Evolutionary conservation across 1,139 yeast genomes (phyloP), one percentile per base, ranked within the genome.

Genomic region (Scheffersomyces stambukii): DNA sequence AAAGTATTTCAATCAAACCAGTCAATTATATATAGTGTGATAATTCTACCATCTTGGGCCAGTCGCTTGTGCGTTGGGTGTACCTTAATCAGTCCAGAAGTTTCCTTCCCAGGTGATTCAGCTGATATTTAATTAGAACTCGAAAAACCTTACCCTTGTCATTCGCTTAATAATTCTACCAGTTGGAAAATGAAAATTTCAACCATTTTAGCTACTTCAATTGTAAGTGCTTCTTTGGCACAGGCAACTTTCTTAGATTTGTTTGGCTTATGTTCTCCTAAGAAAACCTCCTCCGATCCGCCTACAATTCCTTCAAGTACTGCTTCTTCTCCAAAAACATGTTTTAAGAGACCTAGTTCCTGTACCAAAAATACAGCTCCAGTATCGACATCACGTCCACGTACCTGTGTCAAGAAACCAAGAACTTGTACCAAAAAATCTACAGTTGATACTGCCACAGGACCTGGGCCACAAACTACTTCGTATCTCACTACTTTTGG

Each of bases 241-340:
- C 22, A 11, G 6, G 7, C 8, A 6, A 5, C 8, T 20, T 20
- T 20, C 22, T 7, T 8, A 8, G 11, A 20, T 5, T 20, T 8
- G 22, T 8, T 8, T 20, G 6, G 5, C 11, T 20, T 13, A 20
- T 20, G 22, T 5, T 6, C 7, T 20, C 6, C 5, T 20, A 20
- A 11, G 7, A 20, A 20, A 7, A 20, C 5, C 8, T 11, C 7
- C 22, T 7, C 12, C 12, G 22, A 20, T 20, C 12, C 12, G 7
- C 12, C 12, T 8, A 16, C 27, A 4, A 16, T 24, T 11, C 17
- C 10, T n/a, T 16, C 20, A 5, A 24, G 21, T 5, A 15, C 11
- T 6, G 13, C 27, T 15, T 16, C 11, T 6, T 24, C 15, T 16
- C 27, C 27, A 6, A 21, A 24, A 23, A 13, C 25, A 8, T 20